These are phyloP conservation scores for Populus hybrid DNA, from an alignment of 441 rosid species.

Conservation along the genomic window DNA sequence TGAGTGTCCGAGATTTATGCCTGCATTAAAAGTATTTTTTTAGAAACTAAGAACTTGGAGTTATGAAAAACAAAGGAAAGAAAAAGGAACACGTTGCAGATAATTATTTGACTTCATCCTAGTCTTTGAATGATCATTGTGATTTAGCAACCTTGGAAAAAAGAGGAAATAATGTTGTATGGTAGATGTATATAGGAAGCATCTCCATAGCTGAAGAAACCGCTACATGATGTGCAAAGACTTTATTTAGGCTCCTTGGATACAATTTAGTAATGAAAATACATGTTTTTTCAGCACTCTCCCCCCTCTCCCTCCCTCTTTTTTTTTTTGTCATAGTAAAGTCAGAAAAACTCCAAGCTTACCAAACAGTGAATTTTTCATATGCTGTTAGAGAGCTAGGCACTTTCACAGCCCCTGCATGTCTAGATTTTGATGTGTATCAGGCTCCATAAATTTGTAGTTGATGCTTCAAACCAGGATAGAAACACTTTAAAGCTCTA, in stretches of 20 bases:
- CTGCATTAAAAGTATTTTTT: not conserved
- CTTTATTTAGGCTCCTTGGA: not conserved
- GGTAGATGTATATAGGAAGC: not conserved
- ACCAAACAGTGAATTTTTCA: not conserved
- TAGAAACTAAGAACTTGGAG: not conserved
- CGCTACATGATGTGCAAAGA: not conserved
- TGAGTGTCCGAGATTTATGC: not conserved
- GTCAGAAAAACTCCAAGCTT: not conserved
- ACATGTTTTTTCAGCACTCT: not conserved
- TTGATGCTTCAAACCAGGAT: not conserved
- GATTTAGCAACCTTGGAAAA: not conserved
- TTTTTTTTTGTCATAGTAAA: not conserved
- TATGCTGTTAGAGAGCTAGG: not conserved
- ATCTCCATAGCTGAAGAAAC: not conserved
- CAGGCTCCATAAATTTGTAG: not conserved
- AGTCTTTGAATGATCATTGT: not conserved
- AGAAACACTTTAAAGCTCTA: not conserved
- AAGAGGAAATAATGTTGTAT: not conserved
- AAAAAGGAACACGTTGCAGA: not conserved
- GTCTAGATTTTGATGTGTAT: not conserved
- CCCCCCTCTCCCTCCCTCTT: no score
- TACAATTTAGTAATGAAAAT: not conserved
- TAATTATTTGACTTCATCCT: not conserved
- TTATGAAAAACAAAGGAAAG: not conserved
- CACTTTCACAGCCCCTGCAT: not conserved